Evolutionary conservation across 1,284 basidiomycete species (phyloP).

Genomic region (Cryptococcus maquisensis): DNA sequence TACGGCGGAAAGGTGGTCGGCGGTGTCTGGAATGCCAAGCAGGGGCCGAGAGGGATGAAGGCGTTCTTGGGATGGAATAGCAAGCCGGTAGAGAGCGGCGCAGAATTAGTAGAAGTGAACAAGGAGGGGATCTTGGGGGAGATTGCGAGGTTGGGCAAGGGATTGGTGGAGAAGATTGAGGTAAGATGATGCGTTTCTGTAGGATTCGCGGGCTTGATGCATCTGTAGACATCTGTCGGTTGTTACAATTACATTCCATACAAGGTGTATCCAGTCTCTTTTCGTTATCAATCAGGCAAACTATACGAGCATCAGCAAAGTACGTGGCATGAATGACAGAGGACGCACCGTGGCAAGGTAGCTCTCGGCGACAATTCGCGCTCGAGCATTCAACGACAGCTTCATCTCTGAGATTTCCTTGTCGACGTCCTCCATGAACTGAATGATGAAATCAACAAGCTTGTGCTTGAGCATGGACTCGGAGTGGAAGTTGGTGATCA

Average conservation of each 20-base stretch:
- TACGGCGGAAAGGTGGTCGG: conserved; percentile 77
- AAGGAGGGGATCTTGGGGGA: conserved; percentile 66
- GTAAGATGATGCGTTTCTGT: conserved; percentile 1
- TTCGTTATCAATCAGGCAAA: conserved; percentile 8
- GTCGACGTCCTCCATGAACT: conserved; percentile 98
- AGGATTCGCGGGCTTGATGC: background rate
- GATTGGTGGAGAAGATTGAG: conserved; percentile 59
- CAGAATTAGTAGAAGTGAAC: conserved; percentile 67
- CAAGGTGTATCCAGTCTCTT: background rate
- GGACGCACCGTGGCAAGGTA: conserved; percentile 47
- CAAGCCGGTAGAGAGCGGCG: conserved; percentile 50
- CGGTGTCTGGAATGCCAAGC: conserved; percentile 71
- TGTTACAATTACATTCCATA: conserved; percentile 4
- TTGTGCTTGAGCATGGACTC: conserved; percentile 99
- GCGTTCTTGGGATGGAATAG: conserved; percentile 77
- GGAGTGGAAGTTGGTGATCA: conserved; percentile 94
- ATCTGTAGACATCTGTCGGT: background rate
- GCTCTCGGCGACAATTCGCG: conserved; percentile 89
- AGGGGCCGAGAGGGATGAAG: conserved; percentile 60
- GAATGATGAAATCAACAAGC: conserved; percentile 99
- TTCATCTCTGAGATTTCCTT: conserved; percentile 60
- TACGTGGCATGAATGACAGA: background rate
- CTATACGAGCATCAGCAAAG: background rate
- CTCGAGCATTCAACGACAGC: conserved; percentile 80
- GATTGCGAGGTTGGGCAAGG: conserved; percentile 70